A percentile compares a stretch with the other conserved stretches of the same genome.
phyloP scores from a whole-genome alignment of 2,329 filamentous ascomycete species.

The Colletotrichum sojae region DNA sequence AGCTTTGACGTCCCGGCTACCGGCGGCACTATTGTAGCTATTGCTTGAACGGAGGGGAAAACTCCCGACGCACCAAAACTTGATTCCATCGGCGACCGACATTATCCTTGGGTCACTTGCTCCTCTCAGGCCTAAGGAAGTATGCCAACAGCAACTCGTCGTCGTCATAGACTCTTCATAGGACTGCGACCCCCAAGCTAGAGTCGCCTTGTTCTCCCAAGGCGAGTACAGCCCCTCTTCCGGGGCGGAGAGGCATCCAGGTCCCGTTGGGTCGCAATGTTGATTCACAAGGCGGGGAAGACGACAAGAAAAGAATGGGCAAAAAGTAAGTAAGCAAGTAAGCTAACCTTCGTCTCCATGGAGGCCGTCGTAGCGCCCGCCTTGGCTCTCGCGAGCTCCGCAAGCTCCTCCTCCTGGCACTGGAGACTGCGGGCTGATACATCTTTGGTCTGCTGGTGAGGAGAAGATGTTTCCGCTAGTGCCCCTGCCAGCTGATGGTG shows the following conservation, averaged over 20 bases:
- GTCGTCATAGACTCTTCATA: conserved; percentile 25
- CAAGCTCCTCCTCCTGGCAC: too few relatives aligned
- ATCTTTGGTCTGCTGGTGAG: conserved; percentile 10
- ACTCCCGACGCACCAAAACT: neutral
- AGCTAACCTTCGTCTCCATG: conserved; percentile 9
- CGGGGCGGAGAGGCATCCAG: neutral
- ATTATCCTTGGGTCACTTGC: neutral
- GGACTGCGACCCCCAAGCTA: conserved; percentile 5
- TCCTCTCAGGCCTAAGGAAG: neutral
- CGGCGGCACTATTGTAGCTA: neutral
- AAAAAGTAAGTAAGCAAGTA: conserved; percentile 4
- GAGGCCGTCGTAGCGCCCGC: conserved; percentile 13
- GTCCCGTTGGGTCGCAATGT: conserved; percentile 7
- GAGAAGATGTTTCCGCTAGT: conserved; percentile 6
- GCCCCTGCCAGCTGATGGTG: conserved; percentile 17
- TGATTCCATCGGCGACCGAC: too few relatives aligned
- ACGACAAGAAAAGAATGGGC: conserved; percentile 6
- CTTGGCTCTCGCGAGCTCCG: neutral
- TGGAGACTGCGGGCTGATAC: too few relatives aligned
- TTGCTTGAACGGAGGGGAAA: too few relatives aligned
- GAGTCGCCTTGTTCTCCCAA: neutral
- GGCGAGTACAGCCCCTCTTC: neutral
- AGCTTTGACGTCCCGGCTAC: neutral
- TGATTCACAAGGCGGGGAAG: conserved; percentile 12
- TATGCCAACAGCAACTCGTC: neutral